A percentile compares a stretch with the other conserved stretches of the same genome.
phyloP scores from a whole-genome alignment of 192 early-diverging fungal genomes.

The Coemansia sp. region DNA sequence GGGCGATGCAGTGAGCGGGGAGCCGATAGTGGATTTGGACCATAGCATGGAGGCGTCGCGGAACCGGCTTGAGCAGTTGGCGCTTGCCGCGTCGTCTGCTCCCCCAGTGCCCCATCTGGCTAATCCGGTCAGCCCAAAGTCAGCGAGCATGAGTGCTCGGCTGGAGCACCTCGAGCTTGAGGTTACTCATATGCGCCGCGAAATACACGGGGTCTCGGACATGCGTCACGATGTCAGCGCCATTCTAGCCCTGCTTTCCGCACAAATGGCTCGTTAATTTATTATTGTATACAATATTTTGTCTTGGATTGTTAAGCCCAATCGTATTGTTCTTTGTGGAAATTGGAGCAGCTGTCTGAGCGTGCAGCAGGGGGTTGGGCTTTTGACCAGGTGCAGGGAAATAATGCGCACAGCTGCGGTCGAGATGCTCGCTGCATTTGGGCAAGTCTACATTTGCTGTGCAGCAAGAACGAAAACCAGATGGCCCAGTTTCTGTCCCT shows the following conservation, averaged over 20 bases:
- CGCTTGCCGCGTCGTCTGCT: neutral
- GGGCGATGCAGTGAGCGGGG: neutral
- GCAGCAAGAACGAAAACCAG: slow-evolving; percentile 3
- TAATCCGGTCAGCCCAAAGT: neutral
- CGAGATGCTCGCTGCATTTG: neutral
- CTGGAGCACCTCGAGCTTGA: neutral
- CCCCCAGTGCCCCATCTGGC: neutral
- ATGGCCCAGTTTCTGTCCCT: neutral
- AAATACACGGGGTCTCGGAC: slow-evolving; percentile 2
- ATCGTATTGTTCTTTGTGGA: slow-evolving; percentile 4
- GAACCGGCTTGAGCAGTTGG: slow-evolving; percentile 10
- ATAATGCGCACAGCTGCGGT: neutral
- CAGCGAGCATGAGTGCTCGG: neutral
- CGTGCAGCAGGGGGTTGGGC: slow-evolving; percentile 11
- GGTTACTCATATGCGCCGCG: neutral
- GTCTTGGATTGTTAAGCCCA: neutral
- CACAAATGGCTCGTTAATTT: slow-evolving; percentile 5
- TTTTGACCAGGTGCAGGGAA: neutral
- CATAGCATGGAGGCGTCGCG: slow-evolving; percentile 2
- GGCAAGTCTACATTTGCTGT: neutral
- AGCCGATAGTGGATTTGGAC: neutral
- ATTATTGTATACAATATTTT: neutral
- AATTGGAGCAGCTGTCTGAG: slow-evolving; percentile 8
- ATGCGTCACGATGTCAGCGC: slow-evolving; percentile 22
- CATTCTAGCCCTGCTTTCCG: neutral